Percentiles rank a stretch among this genome's conserved stretches.
These are phyloP conservation scores for Termitomyces sp. DNA, from an alignment of 1,284 basidiomycete species.

Conservation along the genomic window DNA sequence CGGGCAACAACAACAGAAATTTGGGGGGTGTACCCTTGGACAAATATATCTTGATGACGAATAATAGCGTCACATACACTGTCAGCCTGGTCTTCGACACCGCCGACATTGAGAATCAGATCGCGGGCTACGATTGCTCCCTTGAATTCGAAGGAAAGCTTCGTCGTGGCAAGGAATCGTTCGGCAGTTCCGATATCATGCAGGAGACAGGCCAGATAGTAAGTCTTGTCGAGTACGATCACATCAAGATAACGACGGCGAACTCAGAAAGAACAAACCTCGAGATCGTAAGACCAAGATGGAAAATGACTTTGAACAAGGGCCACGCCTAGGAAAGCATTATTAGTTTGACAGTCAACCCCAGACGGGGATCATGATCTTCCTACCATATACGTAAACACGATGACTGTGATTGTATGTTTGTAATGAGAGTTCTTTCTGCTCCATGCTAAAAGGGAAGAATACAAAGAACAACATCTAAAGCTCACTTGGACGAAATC, in stretches of 20 bases:
- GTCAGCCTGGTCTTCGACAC: constrained; percentile 49
- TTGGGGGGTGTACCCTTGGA: constrained; percentile 33
- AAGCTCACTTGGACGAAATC: constrained; percentile 35
- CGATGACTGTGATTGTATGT: constrained; percentile 49
- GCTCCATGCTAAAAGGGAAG: neutral
- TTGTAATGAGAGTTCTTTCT: constrained; percentile 44
- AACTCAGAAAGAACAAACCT: constrained; percentile 14
- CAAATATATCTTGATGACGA: constrained; percentile 55
- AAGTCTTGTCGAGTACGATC: constrained; percentile 33
- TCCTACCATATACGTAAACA: constrained; percentile 44
- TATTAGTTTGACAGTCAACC: neutral
- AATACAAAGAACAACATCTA: neutral
- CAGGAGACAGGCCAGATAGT: constrained; percentile 47
- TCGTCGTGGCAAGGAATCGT: constrained; percentile 43
- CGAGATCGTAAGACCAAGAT: constrained; percentile 37
- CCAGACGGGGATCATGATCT: neutral
- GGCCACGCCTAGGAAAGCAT: constrained; percentile 35
- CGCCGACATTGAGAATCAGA: constrained; percentile 39
- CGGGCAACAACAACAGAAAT: neutral
- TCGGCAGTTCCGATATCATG: constrained; percentile 56
- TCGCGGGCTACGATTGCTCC: constrained; percentile 51
- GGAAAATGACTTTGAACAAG: constrained; percentile 46
- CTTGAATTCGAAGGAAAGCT: constrained; percentile 58
- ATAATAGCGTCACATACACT: constrained; percentile 54
- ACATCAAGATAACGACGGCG: neutral